Conservation (phyloP, 2,329 filamentous ascomycete genomes). For the Beauveria caledonica region DNA sequence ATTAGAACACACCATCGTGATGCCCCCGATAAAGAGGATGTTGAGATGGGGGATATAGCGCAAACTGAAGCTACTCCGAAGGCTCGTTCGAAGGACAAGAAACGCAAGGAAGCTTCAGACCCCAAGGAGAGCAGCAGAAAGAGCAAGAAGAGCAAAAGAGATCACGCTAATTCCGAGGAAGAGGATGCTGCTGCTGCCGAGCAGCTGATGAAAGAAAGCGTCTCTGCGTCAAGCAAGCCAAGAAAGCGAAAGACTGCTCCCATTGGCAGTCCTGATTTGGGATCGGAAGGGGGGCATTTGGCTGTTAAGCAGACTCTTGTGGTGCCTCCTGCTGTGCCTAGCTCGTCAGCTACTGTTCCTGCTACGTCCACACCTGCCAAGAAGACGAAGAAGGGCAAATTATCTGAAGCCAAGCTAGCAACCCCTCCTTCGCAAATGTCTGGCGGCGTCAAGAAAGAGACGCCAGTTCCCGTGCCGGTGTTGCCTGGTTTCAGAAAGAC, state of each 20-base stretch:
- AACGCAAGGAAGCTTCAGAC: slow-evolving; percentile 17
- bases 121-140: slow-evolving; percentile 15
- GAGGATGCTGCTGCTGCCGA: slow-evolving; percentile 26
- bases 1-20: slow-evolving; percentile 29
- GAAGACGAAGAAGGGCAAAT: slow-evolving; percentile 1
- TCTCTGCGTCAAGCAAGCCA: slow-evolving; percentile 31
- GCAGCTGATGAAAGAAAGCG: slow-evolving; percentile 27
- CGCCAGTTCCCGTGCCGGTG: slow-evolving; percentile 25
- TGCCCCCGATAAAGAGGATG: slow-evolving; percentile 34
- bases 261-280: slow-evolving; percentile 26
- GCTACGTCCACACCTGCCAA: slow-evolving; percentile 8
- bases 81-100: slow-evolving; percentile 24
- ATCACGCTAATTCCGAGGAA: slow-evolving; percentile 29
- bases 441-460: slow-evolving; percentile 16
- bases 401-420: not conserved
- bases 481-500: slow-evolving; percentile 18
- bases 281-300: slow-evolving; percentile 21
- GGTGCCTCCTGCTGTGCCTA: slow-evolving; percentile 24
- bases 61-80: slow-evolving; percentile 15
- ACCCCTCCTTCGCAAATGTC: not conserved
- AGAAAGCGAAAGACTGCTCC: slow-evolving; percentile 31
- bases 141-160: slow-evolving; percentile 24
- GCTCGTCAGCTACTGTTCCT: slow-evolving; percentile 12
- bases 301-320: slow-evolving; percentile 27
- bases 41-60: slow-evolving; percentile 37